These are phyloP conservation scores for Terana coerulea DNA, from an alignment of 768 basidiomycete species.

Conservation along the genomic window DNA sequence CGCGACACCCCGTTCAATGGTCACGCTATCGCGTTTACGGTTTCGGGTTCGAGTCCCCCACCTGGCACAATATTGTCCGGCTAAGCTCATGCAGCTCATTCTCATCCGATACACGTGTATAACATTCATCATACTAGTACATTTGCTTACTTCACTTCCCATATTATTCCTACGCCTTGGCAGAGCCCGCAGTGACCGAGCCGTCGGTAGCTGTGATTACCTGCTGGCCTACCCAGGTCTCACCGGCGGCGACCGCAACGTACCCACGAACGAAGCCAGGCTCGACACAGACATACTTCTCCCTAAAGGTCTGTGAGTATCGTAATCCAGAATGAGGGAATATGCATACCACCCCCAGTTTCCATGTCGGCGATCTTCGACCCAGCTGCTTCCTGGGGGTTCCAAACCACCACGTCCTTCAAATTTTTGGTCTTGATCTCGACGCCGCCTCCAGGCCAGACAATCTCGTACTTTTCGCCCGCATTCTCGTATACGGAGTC, in stretches of 20 bases:
- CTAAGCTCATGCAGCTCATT: neutral
- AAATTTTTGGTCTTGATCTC: constrained; percentile 50
- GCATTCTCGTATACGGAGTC: constrained; percentile 78
- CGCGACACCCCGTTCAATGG: too few species aligned
- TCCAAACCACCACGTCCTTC: constrained; percentile 92
- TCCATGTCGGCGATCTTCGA: constrained; percentile 88
- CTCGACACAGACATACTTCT: constrained; percentile 86
- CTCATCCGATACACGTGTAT: neutral
- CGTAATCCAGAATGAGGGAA: neutral
- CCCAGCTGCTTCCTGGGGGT: constrained; percentile 72
- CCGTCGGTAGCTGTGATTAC: constrained; percentile 41
- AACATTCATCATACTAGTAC: neutral
- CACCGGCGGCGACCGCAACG: constrained; percentile 54
- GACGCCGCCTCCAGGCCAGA: constrained; percentile 56
- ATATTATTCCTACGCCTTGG: neutral
- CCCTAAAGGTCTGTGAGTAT: constrained; percentile 43
- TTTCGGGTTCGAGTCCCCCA: too few species aligned
- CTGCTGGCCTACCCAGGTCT: constrained; percentile 78
- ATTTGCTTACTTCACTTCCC: constrained; percentile 6
- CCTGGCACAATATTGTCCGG: neutral
- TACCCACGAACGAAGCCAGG: constrained; percentile 82
- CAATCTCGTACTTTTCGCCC: constrained; percentile 49
- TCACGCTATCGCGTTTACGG: too few species aligned
- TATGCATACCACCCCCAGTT: constrained; percentile 65
- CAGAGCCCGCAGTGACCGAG: neutral